Base-by-base conservation (phyloP, 805 yeast species). In the Nakazawaea populi region DNA sequence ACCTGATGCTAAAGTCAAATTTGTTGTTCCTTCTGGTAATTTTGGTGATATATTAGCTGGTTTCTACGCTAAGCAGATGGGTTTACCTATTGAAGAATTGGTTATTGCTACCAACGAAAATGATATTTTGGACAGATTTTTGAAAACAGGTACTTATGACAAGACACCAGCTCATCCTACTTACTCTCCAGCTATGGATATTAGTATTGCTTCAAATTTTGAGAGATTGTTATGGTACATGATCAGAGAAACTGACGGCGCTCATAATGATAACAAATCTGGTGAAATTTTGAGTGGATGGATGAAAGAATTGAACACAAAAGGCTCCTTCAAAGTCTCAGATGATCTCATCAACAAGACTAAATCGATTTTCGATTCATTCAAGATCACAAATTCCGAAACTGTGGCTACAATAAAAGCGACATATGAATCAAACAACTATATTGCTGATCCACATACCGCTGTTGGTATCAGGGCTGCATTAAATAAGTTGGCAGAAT, bases 31-130 rank as follows among this genome's bases (percentile, higher is more conserved):
- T 58, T 87, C 96, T 52, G 99, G 99, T 65, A 94, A 94, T 77
- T 94, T 94, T 68, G 99, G 99, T 67, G 99, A 94, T 67, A 91
- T 94, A 54, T 80, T 94, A 52, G 99, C 99, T 31, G 99, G 99
- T 54, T 94, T 83, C 70, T 94, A 80, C 66, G 98, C 99, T 47
- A 82, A 85, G 66, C 79, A 86, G 68, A 91, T 94, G 98, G 99
- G 99, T 38, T 77, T 94, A 57, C 98, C 98, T 48, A 77, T 86
- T 45, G 90, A 85, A 56, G 80, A 83, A 63, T 78, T 94, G 59
- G 85, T 91, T 61, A 89, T 94, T 61, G 98, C 98, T 44, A 94
- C 99, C 31, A 94, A 94, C 65, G 92, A 89, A 64, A 94, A 94
- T 64, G 97, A 94, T 64, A 94, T 94, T 58, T 79, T 94, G 63